Base-by-base conservation (phyloP, 805 yeast species). In the Candida orba region DNA sequence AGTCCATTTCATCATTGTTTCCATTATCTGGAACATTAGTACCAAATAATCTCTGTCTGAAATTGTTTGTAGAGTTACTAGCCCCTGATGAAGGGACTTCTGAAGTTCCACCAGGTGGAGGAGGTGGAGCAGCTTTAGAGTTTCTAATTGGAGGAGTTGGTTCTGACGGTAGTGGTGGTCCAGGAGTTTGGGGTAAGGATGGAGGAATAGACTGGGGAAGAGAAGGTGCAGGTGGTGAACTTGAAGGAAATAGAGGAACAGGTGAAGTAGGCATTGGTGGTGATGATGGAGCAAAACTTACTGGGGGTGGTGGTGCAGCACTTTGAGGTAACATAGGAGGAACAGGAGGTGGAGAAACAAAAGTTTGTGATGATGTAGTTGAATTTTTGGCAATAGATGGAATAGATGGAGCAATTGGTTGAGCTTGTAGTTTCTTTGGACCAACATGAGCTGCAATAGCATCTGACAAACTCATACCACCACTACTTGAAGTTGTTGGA, bases 391-490 rank as follows among this genome's bases (percentile, higher is more conserved):
- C 13, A 15, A 9, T n/a, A 3, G 34, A 15, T 9, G 52, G 36
- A 39, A 51, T 2, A 13, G 41, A 30, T 13, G 42, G 42, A 24
- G 55, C 39, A 13, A 15, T 33, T 33, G 35, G 35, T 33, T 8
- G 34, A 15, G 34, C 34, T 32, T n/a, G 34, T 32, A 18, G 33
- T 30, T 12, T 27, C 2, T 27, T 27, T 10, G 29, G 29, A 10
- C 14, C 29, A 13, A 10, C 29, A 27, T 13, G 29, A 27, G 29
- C 13, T 10, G 27, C 27, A 9, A 25, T 25, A 12, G 10, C 72
- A 1, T 76, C 76, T 25, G 56, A 51, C 9, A 62, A 64, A 0
- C 67, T 71, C 1, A 76, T 76, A 27, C 62, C 63, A 13, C n/a
- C n/a, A n/a, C n/a, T n/a, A n/a, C n/a, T n/a, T n/a, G n/a, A n/a